A percentile compares a stretch with the other conserved stretches of the same genome.
phyloP scores from a whole-genome alignment of 2,329 filamentous ascomycete genomes.

The Cadophora malorum region DNA sequence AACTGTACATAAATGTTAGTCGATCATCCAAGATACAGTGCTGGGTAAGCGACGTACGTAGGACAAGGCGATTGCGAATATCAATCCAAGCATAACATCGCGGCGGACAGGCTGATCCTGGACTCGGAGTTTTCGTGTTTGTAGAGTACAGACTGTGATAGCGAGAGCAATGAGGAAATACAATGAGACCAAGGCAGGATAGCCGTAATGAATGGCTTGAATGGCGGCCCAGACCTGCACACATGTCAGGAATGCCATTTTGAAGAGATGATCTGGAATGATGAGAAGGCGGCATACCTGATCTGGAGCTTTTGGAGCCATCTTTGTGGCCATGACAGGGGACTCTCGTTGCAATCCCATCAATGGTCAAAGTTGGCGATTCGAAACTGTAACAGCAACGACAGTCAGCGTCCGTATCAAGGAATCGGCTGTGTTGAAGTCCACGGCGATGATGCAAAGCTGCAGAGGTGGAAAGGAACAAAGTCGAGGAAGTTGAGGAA shows the following conservation, averaged over 20 bases:
- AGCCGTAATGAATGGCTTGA: constrained; percentile 59
- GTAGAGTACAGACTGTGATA: constrained; percentile 59
- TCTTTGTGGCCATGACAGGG: constrained; percentile 8
- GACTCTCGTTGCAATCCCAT: background rate
- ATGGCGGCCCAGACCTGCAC: constrained; percentile 35
- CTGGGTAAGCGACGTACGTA: constrained; percentile 47
- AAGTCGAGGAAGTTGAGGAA: background rate
- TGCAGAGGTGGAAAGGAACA: background rate
- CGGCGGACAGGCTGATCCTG: constrained; percentile 50
- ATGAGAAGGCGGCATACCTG: constrained; percentile 19
- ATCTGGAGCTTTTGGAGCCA: constrained; percentile 24
- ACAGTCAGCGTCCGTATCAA: constrained; percentile 15
- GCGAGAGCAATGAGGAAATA: constrained; percentile 62
- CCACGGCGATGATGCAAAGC: background rate
- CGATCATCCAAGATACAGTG: too few species aligned
- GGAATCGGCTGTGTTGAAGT: too few species aligned
- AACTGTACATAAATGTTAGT: constrained; percentile 42
- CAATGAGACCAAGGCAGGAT: constrained; percentile 60
- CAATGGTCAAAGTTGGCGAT: background rate
- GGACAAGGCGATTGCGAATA: constrained; percentile 45
- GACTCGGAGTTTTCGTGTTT: constrained; percentile 51
- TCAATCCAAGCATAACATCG: constrained; percentile 51
- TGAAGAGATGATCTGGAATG: background rate
- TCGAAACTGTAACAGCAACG: constrained; percentile 16
- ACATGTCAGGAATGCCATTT: constrained; percentile 21